A percentile compares a stretch with the other conserved stretches of the same genome.
Conservation (phyloP, 768 basidiomycete species). For the Mycena indigotica region DNA sequence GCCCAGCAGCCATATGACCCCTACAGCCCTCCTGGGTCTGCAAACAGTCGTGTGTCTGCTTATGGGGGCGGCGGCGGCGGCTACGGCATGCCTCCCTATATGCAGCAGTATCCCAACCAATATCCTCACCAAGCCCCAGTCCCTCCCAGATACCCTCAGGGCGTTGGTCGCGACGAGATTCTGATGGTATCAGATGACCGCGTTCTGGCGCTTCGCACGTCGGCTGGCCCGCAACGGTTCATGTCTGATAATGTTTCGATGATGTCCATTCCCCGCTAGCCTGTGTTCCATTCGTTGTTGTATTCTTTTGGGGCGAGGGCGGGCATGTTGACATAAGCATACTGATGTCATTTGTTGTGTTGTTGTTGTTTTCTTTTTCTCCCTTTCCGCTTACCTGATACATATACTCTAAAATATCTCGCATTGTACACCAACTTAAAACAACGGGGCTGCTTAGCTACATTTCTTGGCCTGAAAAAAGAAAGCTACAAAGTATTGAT, state of each 20-base stretch:
- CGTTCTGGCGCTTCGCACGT: constrained; percentile 68
- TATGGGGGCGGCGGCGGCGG: constrained; percentile 37
- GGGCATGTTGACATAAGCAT: too few relatives aligned
- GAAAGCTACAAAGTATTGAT: not conserved
- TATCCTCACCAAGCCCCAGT: constrained; percentile 29
- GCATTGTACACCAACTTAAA: not conserved
- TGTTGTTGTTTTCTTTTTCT: constrained; percentile 2
- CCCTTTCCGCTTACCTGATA: constrained; percentile 10
- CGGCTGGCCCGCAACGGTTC: constrained; percentile 39
- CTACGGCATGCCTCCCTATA: constrained; percentile 34
- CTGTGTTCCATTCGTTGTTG: too few relatives aligned
- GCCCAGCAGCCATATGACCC: constrained; percentile 33
- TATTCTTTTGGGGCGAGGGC: too few relatives aligned
- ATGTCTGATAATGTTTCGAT: constrained; percentile 49
- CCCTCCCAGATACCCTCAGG: constrained; percentile 42
- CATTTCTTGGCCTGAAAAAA: too few relatives aligned
- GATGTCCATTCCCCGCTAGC: constrained; percentile 42
- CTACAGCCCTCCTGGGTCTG: constrained; percentile 30
- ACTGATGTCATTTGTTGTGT: constrained; percentile 9
- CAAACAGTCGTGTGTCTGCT: constrained; percentile 12
- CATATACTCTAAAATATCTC: constrained; percentile 24
- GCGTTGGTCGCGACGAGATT: constrained; percentile 76
- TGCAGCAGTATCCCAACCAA: constrained; percentile 43
- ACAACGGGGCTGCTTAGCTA: too few relatives aligned
- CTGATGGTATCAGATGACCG: constrained; percentile 89